Evolutionary conservation across 495 filamentous ascomycete species (phyloP).

Genomic region (Penicillium soppii): DNA sequence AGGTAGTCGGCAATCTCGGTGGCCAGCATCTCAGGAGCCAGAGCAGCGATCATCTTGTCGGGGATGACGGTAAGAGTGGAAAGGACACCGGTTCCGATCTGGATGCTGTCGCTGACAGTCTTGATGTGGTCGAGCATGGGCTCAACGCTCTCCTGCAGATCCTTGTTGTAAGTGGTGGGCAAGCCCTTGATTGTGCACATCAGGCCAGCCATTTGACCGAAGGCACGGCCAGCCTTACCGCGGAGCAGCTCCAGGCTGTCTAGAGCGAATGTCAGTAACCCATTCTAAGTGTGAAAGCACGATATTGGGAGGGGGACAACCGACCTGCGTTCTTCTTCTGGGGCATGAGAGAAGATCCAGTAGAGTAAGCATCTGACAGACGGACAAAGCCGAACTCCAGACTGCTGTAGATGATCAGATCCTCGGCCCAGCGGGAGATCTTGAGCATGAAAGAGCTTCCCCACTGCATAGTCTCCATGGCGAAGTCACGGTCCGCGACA

Average conservation of each 20-base stretch:
- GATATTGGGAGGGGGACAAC: too few species aligned
- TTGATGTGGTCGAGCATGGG: slow-evolving; percentile 85
- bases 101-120: slow-evolving; percentile 80
- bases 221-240: slow-evolving; percentile 80
- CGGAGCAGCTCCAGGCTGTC: slow-evolving; percentile 86
- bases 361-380: slow-evolving; percentile 83
- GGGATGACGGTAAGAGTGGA: slow-evolving; percentile 65
- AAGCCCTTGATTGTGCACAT: slow-evolving; percentile 87
- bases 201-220: slow-evolving; percentile 86
- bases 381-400: slow-evolving; percentile 81
- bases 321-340: slow-evolving; percentile 69
- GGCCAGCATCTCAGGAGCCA: slow-evolving; percentile 73
- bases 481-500: slow-evolving; percentile 85
- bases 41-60: slow-evolving; percentile 74
- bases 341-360: slow-evolving; percentile 84
- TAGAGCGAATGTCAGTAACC: slow-evolving; percentile 33
- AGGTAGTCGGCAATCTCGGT: slow-evolving; percentile 90
- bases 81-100: slow-evolving; percentile 79
- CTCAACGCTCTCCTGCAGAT: slow-evolving; percentile 88
- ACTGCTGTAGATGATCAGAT: slow-evolving; percentile 84
- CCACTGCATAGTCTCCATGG: slow-evolving; percentile 91
- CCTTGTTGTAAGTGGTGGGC: slow-evolving; percentile 92
- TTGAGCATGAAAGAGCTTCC: slow-evolving; percentile 80
- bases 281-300: neutral
- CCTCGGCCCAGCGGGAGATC: slow-evolving; percentile 83